Base-by-base conservation (phyloP, 768 basidiomycete genomes). In the Lactarius psammicola region DNA sequence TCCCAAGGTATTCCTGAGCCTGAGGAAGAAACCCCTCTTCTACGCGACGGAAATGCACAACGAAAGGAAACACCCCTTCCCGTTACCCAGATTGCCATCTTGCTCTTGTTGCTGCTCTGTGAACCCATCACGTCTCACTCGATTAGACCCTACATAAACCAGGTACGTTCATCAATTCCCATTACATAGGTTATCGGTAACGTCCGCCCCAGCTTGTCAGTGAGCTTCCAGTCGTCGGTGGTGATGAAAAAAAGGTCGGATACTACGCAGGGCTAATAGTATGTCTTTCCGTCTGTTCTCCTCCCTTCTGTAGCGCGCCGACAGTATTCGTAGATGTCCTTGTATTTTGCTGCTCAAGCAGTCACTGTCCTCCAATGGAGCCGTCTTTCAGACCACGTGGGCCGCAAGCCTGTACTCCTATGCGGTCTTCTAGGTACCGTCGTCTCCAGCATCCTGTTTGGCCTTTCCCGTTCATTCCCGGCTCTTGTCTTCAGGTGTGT, bases 261-360 rank as follows among this genome's bases (percentile, higher is more conserved):
- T 82, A 82, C 70, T 82, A 82, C 67, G 82, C 80, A 2, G 81
- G 81, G 15, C 56, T 82, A 61, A 80, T 82, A 42, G 81, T 82
- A 70, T 65, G 81, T 77, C 59, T 23, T n/a, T n/a, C n/a, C 63
- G 51, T 11, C 9, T 34, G 3, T 1, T 8, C 15, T 4, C 28
- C 38, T 28, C 36, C 10, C 34, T 17, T 28, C 17, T 23, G 46
- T 49, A 11, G 46, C 3, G 6, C 28, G 17, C n/a, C 33, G 46
- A 49, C 46, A 26, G 46, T 34, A 53, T 28, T 20, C 28, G 0
- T 58, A 82, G 82, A 77, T 81, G 68, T 81, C 81, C 0, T 70
- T 82, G 42, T 83, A 81, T 71, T 84, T 79, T 70, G 75, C 74
- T 44, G 78, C 82, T 8, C 78, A 84, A 66, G 78, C 82, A 0